A percentile compares a stretch with the other conserved stretches of the same genome.
phyloP scores from a whole-genome alignment of 2,329 filamentous ascomycete genomes.

The Fusarium sp. region DNA sequence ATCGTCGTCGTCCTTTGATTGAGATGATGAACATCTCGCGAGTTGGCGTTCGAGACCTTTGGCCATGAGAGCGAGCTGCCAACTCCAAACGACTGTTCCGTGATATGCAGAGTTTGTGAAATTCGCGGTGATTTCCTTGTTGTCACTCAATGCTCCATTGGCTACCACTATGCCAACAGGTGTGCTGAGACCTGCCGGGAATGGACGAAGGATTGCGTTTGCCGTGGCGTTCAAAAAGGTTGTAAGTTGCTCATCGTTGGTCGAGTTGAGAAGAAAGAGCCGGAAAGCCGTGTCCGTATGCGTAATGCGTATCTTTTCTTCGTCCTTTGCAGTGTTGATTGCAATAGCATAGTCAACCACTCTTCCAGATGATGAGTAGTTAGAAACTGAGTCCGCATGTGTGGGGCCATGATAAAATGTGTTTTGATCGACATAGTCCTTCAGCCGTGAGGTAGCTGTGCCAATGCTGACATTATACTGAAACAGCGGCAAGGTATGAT shows the following conservation, averaged over 20 bases:
- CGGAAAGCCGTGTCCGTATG: slow-evolving; percentile 74
- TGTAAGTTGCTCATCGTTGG: slow-evolving; percentile 66
- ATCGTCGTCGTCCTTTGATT: background rate
- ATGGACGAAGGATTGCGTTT: slow-evolving; percentile 66
- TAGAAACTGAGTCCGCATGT: slow-evolving; percentile 51
- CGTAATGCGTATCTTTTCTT: slow-evolving; percentile 65
- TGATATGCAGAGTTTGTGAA: slow-evolving; percentile 69
- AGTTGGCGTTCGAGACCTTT: slow-evolving; percentile 69
- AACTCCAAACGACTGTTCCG: slow-evolving; percentile 73
- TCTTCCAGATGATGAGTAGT: slow-evolving; percentile 47
- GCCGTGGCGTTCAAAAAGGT: slow-evolving; percentile 67
- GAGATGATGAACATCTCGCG: slow-evolving; percentile 55
- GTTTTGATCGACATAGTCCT: slow-evolving; percentile 56
- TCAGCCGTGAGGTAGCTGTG: slow-evolving; percentile 59
- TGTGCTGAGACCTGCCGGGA: slow-evolving; percentile 68
- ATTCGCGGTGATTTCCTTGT: slow-evolving; percentile 58
- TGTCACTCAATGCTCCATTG: slow-evolving; percentile 67
- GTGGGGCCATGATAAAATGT: slow-evolving; percentile 58
- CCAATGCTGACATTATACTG: slow-evolving; percentile 53
- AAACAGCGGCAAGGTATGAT: slow-evolving; percentile 69
- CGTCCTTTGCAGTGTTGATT: slow-evolving; percentile 62
- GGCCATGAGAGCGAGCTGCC: slow-evolving; percentile 74
- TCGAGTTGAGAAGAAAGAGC: slow-evolving; percentile 70
- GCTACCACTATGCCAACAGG: slow-evolving; percentile 68
- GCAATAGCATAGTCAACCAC: slow-evolving; percentile 67